These are phyloP conservation scores for Rhodosporidiobolus odoratus DNA, from an alignment of 768 basidiomycete genomes.

Conservation along the genomic window DNA sequence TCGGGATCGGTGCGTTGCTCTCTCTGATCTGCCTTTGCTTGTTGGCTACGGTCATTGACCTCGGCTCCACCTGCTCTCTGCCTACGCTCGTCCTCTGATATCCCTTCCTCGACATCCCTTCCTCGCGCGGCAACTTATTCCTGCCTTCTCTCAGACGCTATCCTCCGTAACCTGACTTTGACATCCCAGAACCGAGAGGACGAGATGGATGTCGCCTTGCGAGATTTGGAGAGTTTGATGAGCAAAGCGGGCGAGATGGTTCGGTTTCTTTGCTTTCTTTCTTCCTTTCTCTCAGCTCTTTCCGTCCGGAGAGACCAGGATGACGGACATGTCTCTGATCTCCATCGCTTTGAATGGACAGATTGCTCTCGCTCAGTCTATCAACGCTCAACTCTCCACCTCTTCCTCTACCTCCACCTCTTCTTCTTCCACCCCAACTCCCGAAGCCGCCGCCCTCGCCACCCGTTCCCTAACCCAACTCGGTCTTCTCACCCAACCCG, in stretches of 20 bases:
- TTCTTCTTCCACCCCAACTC: conserved; percentile 44
- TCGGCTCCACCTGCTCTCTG: no score
- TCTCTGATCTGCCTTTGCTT: conserved; percentile 30
- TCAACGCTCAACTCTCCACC: conserved; percentile 71
- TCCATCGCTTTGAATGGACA: conserved; percentile 5
- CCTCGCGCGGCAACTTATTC: neutral
- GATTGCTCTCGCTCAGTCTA: conserved; percentile 72
- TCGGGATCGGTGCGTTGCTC: conserved; percentile 2
- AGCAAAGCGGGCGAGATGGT: conserved; percentile 86
- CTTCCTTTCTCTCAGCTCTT: neutral
- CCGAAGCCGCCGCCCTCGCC: conserved; percentile 1
- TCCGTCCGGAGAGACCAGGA: neutral
- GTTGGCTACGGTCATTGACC: no score
- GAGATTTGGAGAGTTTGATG: conserved; percentile 86
- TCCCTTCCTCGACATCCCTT: neutral
- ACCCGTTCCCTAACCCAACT: conserved; percentile 4
- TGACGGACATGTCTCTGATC: neutral
- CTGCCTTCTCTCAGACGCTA: conserved; percentile 58
- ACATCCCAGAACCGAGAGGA: conserved; percentile 61
- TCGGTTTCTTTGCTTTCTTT: neutral
- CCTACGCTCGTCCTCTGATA: neutral
- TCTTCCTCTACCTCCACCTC: conserved; percentile 41
- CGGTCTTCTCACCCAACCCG: conserved; percentile 18
- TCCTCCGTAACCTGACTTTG: conserved; percentile 68
- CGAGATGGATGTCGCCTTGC: conserved; percentile 67